Percentiles rank a stretch among this genome's conserved stretches.
phyloP scores from a whole-genome alignment of 2,329 filamentous ascomycete species.

The Neofusicoccum ribis region DNA sequence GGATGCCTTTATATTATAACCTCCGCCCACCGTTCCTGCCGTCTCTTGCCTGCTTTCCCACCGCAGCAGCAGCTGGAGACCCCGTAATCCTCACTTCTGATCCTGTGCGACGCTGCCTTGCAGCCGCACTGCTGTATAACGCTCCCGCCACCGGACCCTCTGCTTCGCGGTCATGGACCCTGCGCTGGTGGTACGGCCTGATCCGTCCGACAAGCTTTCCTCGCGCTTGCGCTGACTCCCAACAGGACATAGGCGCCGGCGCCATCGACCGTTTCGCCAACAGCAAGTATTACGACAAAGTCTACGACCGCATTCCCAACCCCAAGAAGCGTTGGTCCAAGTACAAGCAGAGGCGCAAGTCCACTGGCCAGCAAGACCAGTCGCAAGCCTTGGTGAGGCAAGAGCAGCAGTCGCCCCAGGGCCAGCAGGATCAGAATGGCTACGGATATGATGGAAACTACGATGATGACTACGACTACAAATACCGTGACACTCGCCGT shows the following conservation, averaged over 20 bases:
- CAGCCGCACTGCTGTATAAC: background rate
- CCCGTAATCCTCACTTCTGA: background rate
- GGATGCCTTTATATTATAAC: constrained; percentile 14
- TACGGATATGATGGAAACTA: constrained; percentile 4
- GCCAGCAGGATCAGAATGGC: background rate
- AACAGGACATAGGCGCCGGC: constrained; percentile 17
- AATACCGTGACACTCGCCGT: background rate
- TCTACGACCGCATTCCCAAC: constrained; percentile 14
- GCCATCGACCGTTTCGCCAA: constrained; percentile 13
- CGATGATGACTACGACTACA: background rate
- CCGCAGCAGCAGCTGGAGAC: background rate
- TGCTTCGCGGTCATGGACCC: background rate
- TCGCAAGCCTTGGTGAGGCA: background rate
- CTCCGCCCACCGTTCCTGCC: background rate
- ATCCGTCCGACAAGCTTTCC: background rate
- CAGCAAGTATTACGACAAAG: constrained; percentile 17
- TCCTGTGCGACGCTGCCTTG: background rate
- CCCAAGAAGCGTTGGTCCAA: constrained; percentile 8
- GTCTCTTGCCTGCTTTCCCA: background rate
- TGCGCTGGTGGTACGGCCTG: background rate
- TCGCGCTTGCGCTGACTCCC: background rate
- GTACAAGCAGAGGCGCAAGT: constrained; percentile 15
- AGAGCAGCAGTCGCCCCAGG: background rate
- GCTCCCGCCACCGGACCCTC: background rate
- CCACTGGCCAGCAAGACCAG: constrained; percentile 7